phyloP scores from a whole-genome alignment of 176 grass and related monocot species.

The Thalia dealbata region DNA sequence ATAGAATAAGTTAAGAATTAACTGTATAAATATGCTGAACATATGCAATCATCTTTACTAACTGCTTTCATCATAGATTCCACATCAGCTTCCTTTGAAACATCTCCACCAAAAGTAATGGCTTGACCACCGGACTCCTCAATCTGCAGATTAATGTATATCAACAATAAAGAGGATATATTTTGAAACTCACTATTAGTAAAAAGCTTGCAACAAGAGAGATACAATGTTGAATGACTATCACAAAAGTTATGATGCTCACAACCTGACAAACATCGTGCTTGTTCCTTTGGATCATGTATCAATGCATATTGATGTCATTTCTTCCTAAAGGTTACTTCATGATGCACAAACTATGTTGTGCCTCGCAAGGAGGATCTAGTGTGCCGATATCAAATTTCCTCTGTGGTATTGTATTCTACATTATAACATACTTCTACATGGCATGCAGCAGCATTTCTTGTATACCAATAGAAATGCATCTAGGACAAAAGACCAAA shows the following conservation, averaged over 20 bases:
- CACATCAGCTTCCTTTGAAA: conserved; percentile 94
- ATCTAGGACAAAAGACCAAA: background rate
- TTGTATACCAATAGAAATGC: background rate
- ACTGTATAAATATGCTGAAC: no score
- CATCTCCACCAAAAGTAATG: conserved; percentile 86
- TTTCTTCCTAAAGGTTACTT: background rate
- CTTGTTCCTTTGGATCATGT: background rate
- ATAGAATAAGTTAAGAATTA: conserved; percentile 6
- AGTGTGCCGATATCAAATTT: no score
- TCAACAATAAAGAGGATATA: background rate
- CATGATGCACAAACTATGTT: no score
- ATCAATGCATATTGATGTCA: background rate
- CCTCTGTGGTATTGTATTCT: background rate
- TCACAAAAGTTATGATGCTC: background rate
- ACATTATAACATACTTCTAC: background rate
- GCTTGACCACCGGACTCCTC: conserved; percentile 76
- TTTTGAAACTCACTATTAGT: background rate
- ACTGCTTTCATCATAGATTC: conserved; percentile 95
- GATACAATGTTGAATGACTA: background rate
- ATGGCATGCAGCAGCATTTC: background rate
- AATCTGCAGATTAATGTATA: conserved; percentile 37
- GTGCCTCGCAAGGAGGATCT: no score
- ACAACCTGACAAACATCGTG: background rate
- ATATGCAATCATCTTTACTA: conserved; percentile 30
- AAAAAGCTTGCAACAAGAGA: background rate